Conservation (phyloP, 352 stramenopile species). For the Pythium scleroteichum region DNA sequence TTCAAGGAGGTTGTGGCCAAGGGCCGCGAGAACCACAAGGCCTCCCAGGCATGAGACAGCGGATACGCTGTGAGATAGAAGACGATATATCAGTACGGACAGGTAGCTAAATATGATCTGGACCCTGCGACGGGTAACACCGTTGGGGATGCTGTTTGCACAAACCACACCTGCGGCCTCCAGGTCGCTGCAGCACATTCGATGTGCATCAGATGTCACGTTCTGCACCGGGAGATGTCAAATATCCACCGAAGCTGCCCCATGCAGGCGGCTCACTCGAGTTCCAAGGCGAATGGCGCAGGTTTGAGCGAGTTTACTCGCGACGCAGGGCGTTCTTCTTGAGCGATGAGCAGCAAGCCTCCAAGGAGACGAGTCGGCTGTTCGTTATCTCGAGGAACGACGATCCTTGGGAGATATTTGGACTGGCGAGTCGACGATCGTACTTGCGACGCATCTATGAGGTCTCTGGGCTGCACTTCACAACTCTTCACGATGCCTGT, state of each 20-base stretch:
- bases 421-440: conserved; percentile 14
- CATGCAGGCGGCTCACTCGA: too few relatives aligned
- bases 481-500: conserved; percentile 39
- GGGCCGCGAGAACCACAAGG: conserved; percentile 47
- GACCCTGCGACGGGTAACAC: too few relatives aligned
- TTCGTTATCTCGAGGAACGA: conserved; percentile 15
- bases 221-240: too few relatives aligned
- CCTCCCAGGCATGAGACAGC: conserved; percentile 24
- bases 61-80: conserved; percentile 2
- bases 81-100: neutral
- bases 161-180: too few relatives aligned
- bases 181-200: too few relatives aligned
- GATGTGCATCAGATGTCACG: too few relatives aligned
- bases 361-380: conserved; percentile 5
- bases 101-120: conserved; percentile 4
- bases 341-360: conserved; percentile 2
- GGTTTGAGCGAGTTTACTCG: conserved; percentile 12
- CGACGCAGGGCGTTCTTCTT: neutral
- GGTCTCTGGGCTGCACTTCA: conserved; percentile 30
- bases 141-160: too few relatives aligned
- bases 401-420: conserved; percentile 47
- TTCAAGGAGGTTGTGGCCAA: conserved; percentile 81
- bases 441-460: conserved; percentile 39
- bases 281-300: conserved; percentile 4
- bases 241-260: too few relatives aligned